These are phyloP conservation scores for Mucor velutinosus DNA, from an alignment of 371 early-diverging fungal species.

Conservation along the genomic window DNA sequence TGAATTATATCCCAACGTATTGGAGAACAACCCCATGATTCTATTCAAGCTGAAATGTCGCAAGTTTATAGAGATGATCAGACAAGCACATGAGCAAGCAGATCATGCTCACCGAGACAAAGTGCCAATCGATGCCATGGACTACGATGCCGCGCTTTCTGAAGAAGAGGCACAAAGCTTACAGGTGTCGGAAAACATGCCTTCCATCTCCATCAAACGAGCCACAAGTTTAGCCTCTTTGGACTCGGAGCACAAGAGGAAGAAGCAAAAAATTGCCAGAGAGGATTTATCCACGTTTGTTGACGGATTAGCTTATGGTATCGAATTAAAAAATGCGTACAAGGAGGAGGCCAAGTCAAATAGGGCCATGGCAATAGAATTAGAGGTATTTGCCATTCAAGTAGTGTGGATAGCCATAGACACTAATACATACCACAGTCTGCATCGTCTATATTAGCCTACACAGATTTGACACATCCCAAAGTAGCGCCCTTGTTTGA, in stretches of 20 bases:
- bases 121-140: background rate
- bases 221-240: slow-evolving; percentile 29
- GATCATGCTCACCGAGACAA: slow-evolving; percentile 25
- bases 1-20: slow-evolving; percentile 64
- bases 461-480: slow-evolving; percentile 62
- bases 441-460: slow-evolving; percentile 80
- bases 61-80: slow-evolving; percentile 86
- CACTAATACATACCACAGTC: slow-evolving; percentile 13
- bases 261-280: slow-evolving; percentile 19
- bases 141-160: background rate
- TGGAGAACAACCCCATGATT: slow-evolving; percentile 45
- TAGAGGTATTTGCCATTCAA: slow-evolving; percentile 25
- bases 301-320: slow-evolving; percentile 67
- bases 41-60: slow-evolving; percentile 82
- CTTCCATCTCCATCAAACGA: background rate
- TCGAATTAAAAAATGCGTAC: slow-evolving; percentile 66
- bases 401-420: background rate
- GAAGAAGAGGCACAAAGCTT: slow-evolving; percentile 27
- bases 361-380: slow-evolving; percentile 5
- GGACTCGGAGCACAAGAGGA: slow-evolving; percentile 17
- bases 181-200: background rate
- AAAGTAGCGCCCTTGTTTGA: slow-evolving; percentile 60
- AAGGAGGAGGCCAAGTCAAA: slow-evolving; percentile 31
- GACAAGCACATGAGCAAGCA: slow-evolving; percentile 20
- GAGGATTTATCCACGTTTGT: background rate